phyloP scores from a whole-genome alignment of 2,329 filamentous ascomycete genomes.

The Sporothrix brasiliensis region DNA sequence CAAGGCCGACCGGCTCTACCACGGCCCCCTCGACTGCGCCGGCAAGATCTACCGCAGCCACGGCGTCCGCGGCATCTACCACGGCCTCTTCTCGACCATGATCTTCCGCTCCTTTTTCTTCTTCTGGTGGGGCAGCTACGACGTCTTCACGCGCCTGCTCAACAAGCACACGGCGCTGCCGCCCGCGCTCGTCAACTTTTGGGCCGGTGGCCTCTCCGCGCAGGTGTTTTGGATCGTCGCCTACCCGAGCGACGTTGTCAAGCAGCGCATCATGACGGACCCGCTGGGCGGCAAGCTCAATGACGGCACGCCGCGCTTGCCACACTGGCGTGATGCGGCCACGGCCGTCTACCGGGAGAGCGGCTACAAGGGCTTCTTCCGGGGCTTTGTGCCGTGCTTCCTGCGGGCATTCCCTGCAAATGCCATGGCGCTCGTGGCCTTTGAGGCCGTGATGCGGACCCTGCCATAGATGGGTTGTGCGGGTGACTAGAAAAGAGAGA shows the following conservation, averaged over 20 bases:
- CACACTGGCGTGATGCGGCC: slow-evolving; percentile 78
- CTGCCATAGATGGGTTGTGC: slow-evolving; percentile 48
- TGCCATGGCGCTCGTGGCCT: slow-evolving; percentile 87
- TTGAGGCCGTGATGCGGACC: slow-evolving; percentile 84
- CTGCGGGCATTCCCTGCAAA: slow-evolving; percentile 93
- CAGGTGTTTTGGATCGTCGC: slow-evolving; percentile 94
- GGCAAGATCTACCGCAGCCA: slow-evolving; percentile 70
- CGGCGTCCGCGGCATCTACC: slow-evolving; percentile 79
- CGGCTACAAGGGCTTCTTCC: slow-evolving; percentile 82
- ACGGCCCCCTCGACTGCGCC: slow-evolving; percentile 82
- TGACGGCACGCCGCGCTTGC: slow-evolving; percentile 70
- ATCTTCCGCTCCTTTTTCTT: slow-evolving; percentile 94
- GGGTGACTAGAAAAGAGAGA: not conserved
- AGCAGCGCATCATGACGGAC: slow-evolving; percentile 97
- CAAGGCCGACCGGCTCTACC: slow-evolving; percentile 78
- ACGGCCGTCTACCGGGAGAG: slow-evolving; percentile 72
- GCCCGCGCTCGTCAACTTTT: slow-evolving; percentile 87
- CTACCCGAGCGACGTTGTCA: slow-evolving; percentile 91
- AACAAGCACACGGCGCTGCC: slow-evolving; percentile 68
- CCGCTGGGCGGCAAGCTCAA: slow-evolving; percentile 70
- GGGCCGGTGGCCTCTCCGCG: slow-evolving; percentile 89
- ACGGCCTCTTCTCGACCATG: slow-evolving; percentile 80
- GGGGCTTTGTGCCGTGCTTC: slow-evolving; percentile 93
- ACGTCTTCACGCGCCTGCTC: slow-evolving; percentile 73
- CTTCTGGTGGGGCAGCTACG: slow-evolving; percentile 98